Evolutionary conservation across 2,329 filamentous ascomycete genomes (phyloP).

Genomic region (Cercospora janseana): DNA sequence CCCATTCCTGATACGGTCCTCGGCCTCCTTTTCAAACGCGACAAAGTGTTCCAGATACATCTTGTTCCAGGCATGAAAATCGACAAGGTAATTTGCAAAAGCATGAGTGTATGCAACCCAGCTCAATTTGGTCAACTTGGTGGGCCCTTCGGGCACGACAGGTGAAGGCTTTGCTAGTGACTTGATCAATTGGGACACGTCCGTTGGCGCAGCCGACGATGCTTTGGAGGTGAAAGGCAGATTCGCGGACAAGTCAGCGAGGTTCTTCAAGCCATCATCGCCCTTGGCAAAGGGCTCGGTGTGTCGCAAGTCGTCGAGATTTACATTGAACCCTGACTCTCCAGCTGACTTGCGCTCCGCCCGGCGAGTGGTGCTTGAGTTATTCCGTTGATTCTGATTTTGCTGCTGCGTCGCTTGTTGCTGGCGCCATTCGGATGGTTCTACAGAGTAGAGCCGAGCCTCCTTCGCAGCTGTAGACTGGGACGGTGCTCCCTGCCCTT

Average conservation of each 20-base stretch:
- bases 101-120: constrained; percentile 54
- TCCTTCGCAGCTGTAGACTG: constrained; percentile 24
- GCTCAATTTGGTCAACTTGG: constrained; percentile 46
- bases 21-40: constrained; percentile 47
- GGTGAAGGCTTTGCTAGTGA: constrained; percentile 42
- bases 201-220: constrained; percentile 44
- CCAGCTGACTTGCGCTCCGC: constrained; percentile 17
- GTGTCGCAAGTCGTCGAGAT: constrained; percentile 52
- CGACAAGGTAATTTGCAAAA: constrained; percentile 56
- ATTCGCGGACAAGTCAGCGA: constrained; percentile 53
- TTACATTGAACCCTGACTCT: constrained; percentile 18
- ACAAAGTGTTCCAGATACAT: constrained; percentile 57
- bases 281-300: constrained; percentile 46
- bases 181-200: constrained; percentile 52
- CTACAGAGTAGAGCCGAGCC: constrained; percentile 37
- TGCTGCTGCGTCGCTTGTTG: constrained; percentile 21
- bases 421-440: constrained; percentile 35
- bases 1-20: constrained; percentile 37
- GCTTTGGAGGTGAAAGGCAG: constrained; percentile 60
- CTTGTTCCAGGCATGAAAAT: constrained; percentile 57
- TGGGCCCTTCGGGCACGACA: constrained; percentile 39
- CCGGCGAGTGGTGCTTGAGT: constrained; percentile 18
- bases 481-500: constrained; percentile 11
- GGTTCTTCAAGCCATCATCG: constrained; percentile 51
- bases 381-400: constrained; percentile 26